Conservation (phyloP, 2,329 filamentous ascomycete genomes). For the Penicillium sp. region DNA sequence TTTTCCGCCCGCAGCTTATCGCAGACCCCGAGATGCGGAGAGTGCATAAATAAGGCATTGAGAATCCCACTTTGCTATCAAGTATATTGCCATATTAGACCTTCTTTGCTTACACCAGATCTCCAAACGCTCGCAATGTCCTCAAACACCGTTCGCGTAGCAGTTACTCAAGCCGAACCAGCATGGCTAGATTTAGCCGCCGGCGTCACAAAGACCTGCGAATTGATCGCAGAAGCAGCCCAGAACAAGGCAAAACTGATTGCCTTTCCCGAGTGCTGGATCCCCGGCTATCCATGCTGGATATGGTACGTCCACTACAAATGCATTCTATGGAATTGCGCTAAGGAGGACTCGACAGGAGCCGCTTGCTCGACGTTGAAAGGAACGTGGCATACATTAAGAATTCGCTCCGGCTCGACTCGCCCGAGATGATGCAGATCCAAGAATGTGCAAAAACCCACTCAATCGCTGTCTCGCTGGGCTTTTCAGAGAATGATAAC, state of each 20-base stretch:
- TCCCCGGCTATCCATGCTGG: constrained; percentile 53
- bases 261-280: constrained; percentile 53
- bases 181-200: constrained; percentile 56
- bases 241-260: constrained; percentile 52
- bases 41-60: too few relatives aligned
- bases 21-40: too few relatives aligned
- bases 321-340: background rate
- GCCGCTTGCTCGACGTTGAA: constrained; percentile 3
- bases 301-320: constrained; percentile 33
- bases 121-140: background rate
- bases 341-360: background rate
- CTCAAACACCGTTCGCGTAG: constrained; percentile 7
- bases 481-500: constrained; percentile 7
- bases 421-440: constrained; percentile 10
- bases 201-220: constrained; percentile 54
- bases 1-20: too few relatives aligned
- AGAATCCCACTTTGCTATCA: too few relatives aligned
- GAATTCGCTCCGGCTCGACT: constrained; percentile 9
- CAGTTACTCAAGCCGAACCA: constrained; percentile 51
- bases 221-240: constrained; percentile 54
- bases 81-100: too few relatives aligned
- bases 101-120: too few relatives aligned
- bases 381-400: constrained; percentile 9
- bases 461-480: constrained; percentile 5
- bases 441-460: constrained; percentile 2